Evolutionary conservation across 257 asterid species (phyloP).

Genomic region (Rauvolfia tetraphylla): DNA sequence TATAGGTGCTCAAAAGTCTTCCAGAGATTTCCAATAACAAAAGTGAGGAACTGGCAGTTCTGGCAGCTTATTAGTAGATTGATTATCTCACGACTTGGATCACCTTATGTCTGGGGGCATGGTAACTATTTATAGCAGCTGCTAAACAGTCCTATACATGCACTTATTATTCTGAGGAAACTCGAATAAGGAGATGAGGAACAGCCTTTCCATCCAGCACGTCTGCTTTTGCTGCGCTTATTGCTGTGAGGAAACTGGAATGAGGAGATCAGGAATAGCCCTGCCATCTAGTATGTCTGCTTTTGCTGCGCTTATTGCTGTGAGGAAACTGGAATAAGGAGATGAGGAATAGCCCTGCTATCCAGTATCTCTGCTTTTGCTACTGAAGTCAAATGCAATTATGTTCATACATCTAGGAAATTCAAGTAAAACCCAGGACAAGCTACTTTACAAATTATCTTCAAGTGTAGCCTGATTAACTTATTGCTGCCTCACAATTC

Average conservation of each 20-base stretch:
- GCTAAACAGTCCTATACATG: neutral
- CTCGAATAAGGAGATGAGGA: too few species aligned
- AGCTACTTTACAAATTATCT: neutral
- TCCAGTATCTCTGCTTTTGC: neutral
- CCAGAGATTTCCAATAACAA: constrained; percentile 39
- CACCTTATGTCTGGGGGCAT: too few species aligned
- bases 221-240: too few species aligned
- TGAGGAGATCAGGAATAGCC: too few species aligned
- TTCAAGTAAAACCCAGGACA: neutral
- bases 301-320: neutral
- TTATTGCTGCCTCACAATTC: neutral
- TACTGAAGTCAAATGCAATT: neutral
- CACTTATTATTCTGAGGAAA: neutral
- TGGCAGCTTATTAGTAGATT: constrained; percentile 15
- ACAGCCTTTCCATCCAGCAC: too few species aligned
- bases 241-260: too few species aligned
- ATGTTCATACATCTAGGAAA: neutral
- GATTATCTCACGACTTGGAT: neutral
- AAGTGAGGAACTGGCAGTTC: constrained; percentile 18
- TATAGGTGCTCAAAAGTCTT: constrained; percentile 56
- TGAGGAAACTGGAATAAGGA: neutral
- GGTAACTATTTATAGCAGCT: neutral
- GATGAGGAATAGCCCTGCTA: neutral
- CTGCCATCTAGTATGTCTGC: too few species aligned
- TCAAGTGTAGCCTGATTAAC: neutral